Percentiles rank a stretch among this genome's conserved stretches.
phyloP scores from a whole-genome alignment of 345 rosid genomes.

The Atalantia buxifolia region DNA sequence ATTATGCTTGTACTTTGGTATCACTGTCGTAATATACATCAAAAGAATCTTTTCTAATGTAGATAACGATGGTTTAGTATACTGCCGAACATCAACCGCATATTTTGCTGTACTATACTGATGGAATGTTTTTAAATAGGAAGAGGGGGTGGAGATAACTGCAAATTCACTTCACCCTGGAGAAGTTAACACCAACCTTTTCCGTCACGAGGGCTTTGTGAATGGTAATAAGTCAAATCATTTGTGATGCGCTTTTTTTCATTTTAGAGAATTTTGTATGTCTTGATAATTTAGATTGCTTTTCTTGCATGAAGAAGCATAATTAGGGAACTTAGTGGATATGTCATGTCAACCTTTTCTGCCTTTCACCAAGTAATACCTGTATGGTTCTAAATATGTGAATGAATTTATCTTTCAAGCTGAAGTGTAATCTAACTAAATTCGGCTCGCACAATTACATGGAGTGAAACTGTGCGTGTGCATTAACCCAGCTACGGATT shows the following conservation, averaged over 20 bases:
- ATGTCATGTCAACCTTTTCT: not conserved
- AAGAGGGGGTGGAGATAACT: conserved; percentile 46
- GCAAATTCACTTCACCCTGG: conserved; percentile 83
- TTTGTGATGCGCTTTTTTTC: not conserved
- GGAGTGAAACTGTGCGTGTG: too few species aligned
- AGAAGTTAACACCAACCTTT: conserved; percentile 51
- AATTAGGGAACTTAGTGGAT: not conserved
- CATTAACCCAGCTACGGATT: too few species aligned
- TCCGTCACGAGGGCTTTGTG: conserved; percentile 29
- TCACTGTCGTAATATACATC: not conserved
- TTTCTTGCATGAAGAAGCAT: not conserved
- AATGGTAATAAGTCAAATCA: not conserved
- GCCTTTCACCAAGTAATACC: not conserved
- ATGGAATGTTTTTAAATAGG: conserved; percentile 34
- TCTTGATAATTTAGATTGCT: not conserved
- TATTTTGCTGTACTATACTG: not conserved
- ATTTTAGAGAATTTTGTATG: not conserved
- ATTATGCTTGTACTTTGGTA: not conserved
- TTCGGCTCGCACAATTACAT: too few species aligned
- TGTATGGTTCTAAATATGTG: not conserved
- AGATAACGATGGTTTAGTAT: not conserved
- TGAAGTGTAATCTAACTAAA: not conserved
- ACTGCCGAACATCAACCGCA: not conserved
- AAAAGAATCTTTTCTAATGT: not conserved
- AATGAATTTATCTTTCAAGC: not conserved